Base-by-base conservation (phyloP, 1,139 yeast genomes). In the Pichia kudriavzevii region DNA sequence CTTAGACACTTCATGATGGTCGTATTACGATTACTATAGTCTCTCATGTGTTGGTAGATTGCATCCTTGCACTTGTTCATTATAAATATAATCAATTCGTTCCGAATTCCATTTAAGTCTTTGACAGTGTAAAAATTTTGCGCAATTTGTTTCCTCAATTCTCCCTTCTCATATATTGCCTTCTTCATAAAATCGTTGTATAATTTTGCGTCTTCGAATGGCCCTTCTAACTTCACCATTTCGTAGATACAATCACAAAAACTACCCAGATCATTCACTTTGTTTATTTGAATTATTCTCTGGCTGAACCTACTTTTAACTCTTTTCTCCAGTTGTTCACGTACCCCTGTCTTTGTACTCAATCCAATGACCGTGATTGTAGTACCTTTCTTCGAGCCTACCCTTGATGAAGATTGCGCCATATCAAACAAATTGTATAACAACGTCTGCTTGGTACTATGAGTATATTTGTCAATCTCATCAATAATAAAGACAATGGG, bases 261-360 rank as follows among this genome's bases (percentile, higher is more conserved):
- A 5, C 63, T 66, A 1, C 66, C 69, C 2, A 72, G 43, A 5
- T 58, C 55, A 3, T 48, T 46, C 1, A 79, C 65, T 35, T 76
- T 77, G 28, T 70, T 69, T 29, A 85, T 63, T 23, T 72, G 67
- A 22, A 84, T 67, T 2, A 82, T 61, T 34, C 94, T 62, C 53
- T 88, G 96, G 22, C 94, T 79, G 56, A 88, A 91, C 42, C 99
- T 65, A 39, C 94, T 80, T 47, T 87, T 72, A 1, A 93, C 97
- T 47, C 99, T 69, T 52, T 88, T 91, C 53, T 93, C 99, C 36
- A 91, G 64, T 45, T 75, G 66, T 48, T 91, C 97, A 35, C 88
- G 64, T 0, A 85, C 69, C 7, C 83, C 83, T 22, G 84, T 65
- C 38, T 79, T 77, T 2, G 91, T 69, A 1, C 94, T 79, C 6